Base-by-base conservation (phyloP, 2,329 filamentous ascomycete species). In the Biscogniauxia sp. region DNA sequence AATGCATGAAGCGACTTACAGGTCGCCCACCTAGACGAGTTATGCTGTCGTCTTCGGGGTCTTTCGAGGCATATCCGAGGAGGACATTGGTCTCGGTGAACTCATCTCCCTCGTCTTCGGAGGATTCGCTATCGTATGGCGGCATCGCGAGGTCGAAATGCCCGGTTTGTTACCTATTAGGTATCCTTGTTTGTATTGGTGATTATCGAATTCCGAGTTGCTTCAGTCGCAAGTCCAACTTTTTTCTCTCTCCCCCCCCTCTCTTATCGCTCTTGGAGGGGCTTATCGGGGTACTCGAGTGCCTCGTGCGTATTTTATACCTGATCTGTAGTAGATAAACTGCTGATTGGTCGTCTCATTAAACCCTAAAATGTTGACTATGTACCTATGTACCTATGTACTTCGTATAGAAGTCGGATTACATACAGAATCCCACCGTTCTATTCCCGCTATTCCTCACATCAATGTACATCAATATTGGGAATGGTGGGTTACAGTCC, bases 21-120 rank as follows among this genome's bases (percentile, higher is more conserved):
- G 95, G 92, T 70, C 81, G 83, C 58, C 95, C 95, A 66, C 95
- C 95, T 11, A 99, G 81, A 67, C 94, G 91, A 75, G 92, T 97
- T 71, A 96, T 89, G 13, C 85, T 84, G 75, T 99, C 94, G 64
- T 92, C 88, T 58, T 88, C 89, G 15, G 87, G 79, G 58, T 96
- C 91, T 72, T 88, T 87, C 1, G 91, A 90, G 2, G 92, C 91
- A 75, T 96, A 99, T 4, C 95, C 95, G 13, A 99, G 84, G 1
- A 97, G 85, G 1, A 97, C 93, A 66, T 90, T 92, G 6, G 95
- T 98, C 74, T 92, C 89, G 19, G 88, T 89, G 63, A 87, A 92
- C 53, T 87, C 83, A 5, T 86, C 84, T 15, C 87, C 83, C 59
- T 87, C 88, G 51, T 86, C 90, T 26, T 82, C 87, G 0, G 91